Evolutionary conservation across 768 basidiomycete species (phyloP).

Genomic region (Leucosporidium creatinivorum): DNA sequence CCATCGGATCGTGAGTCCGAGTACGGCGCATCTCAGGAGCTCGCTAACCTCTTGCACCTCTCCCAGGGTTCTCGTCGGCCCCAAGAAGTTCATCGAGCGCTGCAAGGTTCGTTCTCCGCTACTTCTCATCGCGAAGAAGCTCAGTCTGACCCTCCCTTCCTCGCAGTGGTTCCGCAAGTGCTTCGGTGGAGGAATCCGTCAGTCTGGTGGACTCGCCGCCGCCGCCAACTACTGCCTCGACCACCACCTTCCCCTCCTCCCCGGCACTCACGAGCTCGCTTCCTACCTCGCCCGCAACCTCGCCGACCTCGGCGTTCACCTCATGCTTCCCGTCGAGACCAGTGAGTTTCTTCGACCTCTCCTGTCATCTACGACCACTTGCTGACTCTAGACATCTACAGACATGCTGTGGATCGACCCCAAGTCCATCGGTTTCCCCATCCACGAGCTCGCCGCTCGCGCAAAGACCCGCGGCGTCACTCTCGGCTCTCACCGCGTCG

Average conservation of each 20-base stretch:
- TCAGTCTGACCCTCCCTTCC: conserved; percentile 41
- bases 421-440: conserved; percentile 61
- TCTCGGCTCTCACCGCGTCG: conserved; percentile 66
- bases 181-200: conserved; percentile 87
- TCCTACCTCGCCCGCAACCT: conserved; percentile 62
- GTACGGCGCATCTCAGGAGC: background rate
- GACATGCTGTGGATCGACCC: conserved; percentile 57
- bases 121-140: conserved; percentile 42
- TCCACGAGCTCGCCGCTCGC: conserved; percentile 58
- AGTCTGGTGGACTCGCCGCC: conserved; percentile 75
- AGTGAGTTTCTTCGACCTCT: conserved; percentile 41
- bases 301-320: conserved; percentile 62
- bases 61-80: conserved; percentile 68
- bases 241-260: conserved; percentile 69
- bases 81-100: conserved; percentile 60
- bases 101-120: background rate
- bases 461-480: conserved; percentile 30
- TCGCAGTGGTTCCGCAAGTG: conserved; percentile 78
- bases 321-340: conserved; percentile 70
- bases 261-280: conserved; percentile 65
- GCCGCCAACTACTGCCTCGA: conserved; percentile 81
- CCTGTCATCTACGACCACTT: background rate
- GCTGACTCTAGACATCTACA: conserved; percentile 10
- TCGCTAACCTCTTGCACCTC: background rate
- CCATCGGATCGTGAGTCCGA: conserved; percentile 47